Percentiles rank a stretch among this genome's conserved stretches.
phyloP scores from a whole-genome alignment of 179 eudicot genomes.

The Corrigiola litoralis region DNA sequence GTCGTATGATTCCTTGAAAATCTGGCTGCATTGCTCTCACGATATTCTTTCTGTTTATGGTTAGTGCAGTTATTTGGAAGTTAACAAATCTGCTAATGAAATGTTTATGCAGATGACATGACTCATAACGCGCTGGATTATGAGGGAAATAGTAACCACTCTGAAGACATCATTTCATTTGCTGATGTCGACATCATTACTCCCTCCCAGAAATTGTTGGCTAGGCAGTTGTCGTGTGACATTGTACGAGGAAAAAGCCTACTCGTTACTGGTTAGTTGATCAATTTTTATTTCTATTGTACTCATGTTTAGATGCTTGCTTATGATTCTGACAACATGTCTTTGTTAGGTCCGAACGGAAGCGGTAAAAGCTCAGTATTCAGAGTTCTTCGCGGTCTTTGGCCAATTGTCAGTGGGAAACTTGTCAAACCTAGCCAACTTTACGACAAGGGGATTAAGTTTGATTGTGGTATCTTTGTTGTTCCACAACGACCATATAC shows the following conservation, averaged over 20 bases:
- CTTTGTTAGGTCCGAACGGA: slow-evolving; percentile 78
- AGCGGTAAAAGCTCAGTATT: slow-evolving; percentile 97
- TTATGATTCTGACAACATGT: slow-evolving; percentile 8
- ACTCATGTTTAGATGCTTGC: not conserved
- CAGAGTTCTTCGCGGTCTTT: slow-evolving; percentile 89
- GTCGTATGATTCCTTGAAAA: not conserved
- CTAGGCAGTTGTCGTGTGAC: slow-evolving; percentile 57
- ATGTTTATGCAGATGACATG: slow-evolving; percentile 37
- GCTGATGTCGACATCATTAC: slow-evolving; percentile 72
- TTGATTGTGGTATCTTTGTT: slow-evolving; percentile 71
- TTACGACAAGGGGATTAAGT: slow-evolving; percentile 45
- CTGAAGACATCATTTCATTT: slow-evolving; percentile 51
- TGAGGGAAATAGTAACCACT: slow-evolving; percentile 25
- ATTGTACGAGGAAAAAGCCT: slow-evolving; percentile 64
- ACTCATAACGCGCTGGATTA: slow-evolving; percentile 25
- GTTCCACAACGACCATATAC: slow-evolving; percentile 93
- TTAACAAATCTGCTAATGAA: slow-evolving; percentile 9
- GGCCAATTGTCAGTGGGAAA: slow-evolving; percentile 82
- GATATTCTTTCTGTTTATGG: not conserved
- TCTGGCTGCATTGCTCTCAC: not conserved
- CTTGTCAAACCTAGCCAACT: slow-evolving; percentile 54
- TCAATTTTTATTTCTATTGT: not conserved
- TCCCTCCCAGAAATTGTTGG: slow-evolving; percentile 63
- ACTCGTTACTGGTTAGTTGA: slow-evolving; percentile 79
- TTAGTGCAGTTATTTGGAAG: not conserved